A percentile compares a stretch with the other conserved stretches of the same genome.
These are phyloP conservation scores for Eucalyptus erythrocorys DNA, from an alignment of 345 rosid genomes.

Conservation along the genomic window DNA sequence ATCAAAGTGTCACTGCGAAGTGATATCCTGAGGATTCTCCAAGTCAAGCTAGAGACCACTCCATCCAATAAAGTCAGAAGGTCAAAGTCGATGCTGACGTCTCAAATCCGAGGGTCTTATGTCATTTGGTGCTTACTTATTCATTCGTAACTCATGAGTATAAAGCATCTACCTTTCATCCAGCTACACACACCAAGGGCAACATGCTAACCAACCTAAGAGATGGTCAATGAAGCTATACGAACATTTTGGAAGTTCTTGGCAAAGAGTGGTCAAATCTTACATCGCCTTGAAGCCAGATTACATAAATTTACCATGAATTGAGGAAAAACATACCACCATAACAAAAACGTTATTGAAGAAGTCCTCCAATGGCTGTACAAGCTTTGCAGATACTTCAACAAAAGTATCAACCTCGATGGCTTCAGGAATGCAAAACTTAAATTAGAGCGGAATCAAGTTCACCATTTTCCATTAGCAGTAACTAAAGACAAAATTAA, in stretches of 20 bases:
- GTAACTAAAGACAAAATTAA: neutral
- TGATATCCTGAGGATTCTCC: neutral
- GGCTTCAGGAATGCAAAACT: conserved; percentile 23
- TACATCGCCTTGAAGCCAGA: neutral
- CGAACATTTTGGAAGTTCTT: neutral
- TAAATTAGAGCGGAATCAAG: neutral
- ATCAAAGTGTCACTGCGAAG: neutral
- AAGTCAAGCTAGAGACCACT: neutral
- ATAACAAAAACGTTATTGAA: conserved; percentile 86
- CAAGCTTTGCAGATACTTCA: conserved; percentile 47
- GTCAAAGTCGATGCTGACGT: neutral
- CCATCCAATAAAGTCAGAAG: neutral
- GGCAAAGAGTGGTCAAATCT: neutral
- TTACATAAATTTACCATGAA: neutral
- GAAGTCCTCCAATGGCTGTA: conserved; percentile 82
- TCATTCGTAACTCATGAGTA: neutral
- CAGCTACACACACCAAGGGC: neutral
- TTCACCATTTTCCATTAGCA: neutral
- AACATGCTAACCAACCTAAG: neutral
- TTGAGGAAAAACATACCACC: conserved; percentile 63
- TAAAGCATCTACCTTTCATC: neutral
- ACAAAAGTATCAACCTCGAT: conserved; percentile 64
- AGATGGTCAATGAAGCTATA: neutral
- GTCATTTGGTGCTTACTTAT: neutral
- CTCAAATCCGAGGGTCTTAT: neutral